A percentile compares a stretch with the other conserved stretches of the same genome.
phyloP scores from a whole-genome alignment of 2,329 filamentous ascomycete genomes.

The Penicillium freii region DNA sequence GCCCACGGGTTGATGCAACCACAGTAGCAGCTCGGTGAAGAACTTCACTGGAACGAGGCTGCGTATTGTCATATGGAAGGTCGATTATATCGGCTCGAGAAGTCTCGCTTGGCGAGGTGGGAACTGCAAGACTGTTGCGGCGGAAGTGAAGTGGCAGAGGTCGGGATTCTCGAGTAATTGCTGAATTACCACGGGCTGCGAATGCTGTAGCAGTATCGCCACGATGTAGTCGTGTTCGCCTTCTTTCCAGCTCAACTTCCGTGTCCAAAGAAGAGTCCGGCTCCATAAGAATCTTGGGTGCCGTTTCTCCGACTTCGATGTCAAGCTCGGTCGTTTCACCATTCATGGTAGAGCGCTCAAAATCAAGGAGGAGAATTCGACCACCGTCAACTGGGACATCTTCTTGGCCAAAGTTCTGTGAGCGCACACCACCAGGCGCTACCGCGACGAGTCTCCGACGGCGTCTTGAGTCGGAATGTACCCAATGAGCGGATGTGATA shows the following conservation, averaged over 20 bases:
- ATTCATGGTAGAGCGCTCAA: constrained; percentile 61
- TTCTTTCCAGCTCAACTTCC: constrained; percentile 74
- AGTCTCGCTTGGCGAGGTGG: constrained; percentile 23
- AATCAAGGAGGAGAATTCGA: constrained; percentile 70
- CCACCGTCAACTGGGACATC: constrained; percentile 77
- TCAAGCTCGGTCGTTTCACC: constrained; percentile 59
- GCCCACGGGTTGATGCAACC: constrained; percentile 69
- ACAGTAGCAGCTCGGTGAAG: constrained; percentile 70
- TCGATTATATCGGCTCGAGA: constrained; percentile 52
- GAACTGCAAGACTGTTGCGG: constrained; percentile 30
- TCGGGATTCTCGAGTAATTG: constrained; percentile 23
- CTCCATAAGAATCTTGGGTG: constrained; percentile 69
- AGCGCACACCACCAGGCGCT: constrained; percentile 65
- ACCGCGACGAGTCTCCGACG: constrained; percentile 62
- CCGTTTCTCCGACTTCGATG: constrained; percentile 70
- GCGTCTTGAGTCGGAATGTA: constrained; percentile 52
- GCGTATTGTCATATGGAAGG: constrained; percentile 69
- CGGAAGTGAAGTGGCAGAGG: constrained; percentile 14
- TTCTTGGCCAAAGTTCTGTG: constrained; percentile 65
- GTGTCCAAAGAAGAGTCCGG: constrained; percentile 71
- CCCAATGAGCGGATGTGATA: constrained; percentile 70
- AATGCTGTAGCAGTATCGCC: constrained; percentile 49
- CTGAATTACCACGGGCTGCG: constrained; percentile 26
- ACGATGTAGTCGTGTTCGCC: constrained; percentile 66
- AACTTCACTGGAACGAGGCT: constrained; percentile 67